These are phyloP conservation scores for Aureobasidium leucospermi DNA, from an alignment of 2,329 filamentous ascomycete genomes.

Conservation along the genomic window DNA sequence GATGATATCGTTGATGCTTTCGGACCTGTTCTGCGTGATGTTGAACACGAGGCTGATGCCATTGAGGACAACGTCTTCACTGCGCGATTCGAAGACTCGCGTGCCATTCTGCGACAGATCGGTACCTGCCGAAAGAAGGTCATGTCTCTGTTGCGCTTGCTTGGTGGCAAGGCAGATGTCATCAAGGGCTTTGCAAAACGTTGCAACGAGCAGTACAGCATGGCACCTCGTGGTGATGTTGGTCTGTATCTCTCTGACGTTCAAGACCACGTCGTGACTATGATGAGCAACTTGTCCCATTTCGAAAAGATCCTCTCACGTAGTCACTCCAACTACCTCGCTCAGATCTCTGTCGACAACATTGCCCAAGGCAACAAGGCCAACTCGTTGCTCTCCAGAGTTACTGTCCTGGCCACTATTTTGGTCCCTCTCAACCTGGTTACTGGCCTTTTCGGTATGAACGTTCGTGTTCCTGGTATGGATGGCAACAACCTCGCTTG, in stretches of 20 bases:
- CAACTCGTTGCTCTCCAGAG: slow-evolving; percentile 87
- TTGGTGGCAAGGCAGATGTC: slow-evolving; percentile 97
- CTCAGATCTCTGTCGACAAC: slow-evolving; percentile 87
- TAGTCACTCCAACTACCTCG: slow-evolving; percentile 91
- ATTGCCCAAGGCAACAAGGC: slow-evolving; percentile 80
- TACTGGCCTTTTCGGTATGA: slow-evolving; percentile 83
- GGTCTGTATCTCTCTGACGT: slow-evolving; percentile 95
- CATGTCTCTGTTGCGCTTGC: slow-evolving; percentile 83
- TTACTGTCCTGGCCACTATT: slow-evolving; percentile 88
- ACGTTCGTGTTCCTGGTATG: slow-evolving; percentile 65
- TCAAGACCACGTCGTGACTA: slow-evolving; percentile 97
- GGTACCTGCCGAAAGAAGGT: slow-evolving; percentile 89
- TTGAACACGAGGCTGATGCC: slow-evolving; percentile 80
- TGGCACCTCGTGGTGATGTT: slow-evolving; percentile 93
- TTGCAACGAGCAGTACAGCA: slow-evolving; percentile 94
- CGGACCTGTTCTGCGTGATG: slow-evolving; percentile 76
- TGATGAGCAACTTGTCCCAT: slow-evolving; percentile 93
- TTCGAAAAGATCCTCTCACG: slow-evolving; percentile 97
- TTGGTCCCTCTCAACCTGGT: slow-evolving; percentile 94
- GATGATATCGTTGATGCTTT: slow-evolving; percentile 98
- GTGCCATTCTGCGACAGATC: slow-evolving; percentile 77
- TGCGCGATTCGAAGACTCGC: slow-evolving; percentile 82
- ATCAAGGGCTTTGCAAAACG: slow-evolving; percentile 96
- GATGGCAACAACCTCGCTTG: slow-evolving; percentile 39
- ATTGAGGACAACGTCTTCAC: slow-evolving; percentile 96